Conservation (phyloP, 2,329 filamentous ascomycete genomes). For the Sporothrix phasma region DNA sequence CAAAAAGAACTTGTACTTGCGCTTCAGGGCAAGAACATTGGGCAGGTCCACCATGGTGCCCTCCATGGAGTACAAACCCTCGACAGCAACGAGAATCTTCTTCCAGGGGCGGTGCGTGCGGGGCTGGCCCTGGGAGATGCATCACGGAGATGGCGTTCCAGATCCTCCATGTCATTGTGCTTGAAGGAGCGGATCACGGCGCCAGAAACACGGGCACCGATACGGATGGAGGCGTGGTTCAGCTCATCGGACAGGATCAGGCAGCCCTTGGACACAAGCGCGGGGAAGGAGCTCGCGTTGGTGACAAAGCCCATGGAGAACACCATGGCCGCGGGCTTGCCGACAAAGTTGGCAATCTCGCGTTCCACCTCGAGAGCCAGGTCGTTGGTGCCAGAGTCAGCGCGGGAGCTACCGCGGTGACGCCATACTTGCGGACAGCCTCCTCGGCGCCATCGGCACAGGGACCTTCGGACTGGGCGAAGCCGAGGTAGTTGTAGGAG, state of each 20-base stretch:
- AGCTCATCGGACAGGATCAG: constrained; percentile 94
- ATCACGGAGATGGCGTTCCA: constrained; percentile 80
- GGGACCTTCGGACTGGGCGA: constrained; percentile 92
- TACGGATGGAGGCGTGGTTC: constrained; percentile 95
- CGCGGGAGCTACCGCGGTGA: constrained; percentile 74
- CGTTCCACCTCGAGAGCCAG: constrained; percentile 82
- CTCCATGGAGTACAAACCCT: constrained; percentile 98
- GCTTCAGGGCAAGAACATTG: constrained; percentile 74
- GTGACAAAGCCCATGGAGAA: constrained; percentile 99
- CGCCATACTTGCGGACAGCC: constrained; percentile 71
- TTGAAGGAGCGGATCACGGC: constrained; percentile 95
- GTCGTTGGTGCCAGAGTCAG: constrained; percentile 78
- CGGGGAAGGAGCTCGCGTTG: constrained; percentile 86
- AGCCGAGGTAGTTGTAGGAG: constrained; percentile 98
- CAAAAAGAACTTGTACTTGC: constrained; percentile 92
- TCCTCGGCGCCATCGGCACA: constrained; percentile 91
- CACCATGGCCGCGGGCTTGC: constrained; percentile 89
- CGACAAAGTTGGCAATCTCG: constrained; percentile 81
- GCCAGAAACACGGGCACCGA: constrained; percentile 85
- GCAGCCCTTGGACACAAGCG: constrained; percentile 83
- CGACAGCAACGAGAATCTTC: constrained; percentile 94
- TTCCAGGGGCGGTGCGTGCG: constrained; percentile 99
- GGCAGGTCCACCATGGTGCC: constrained; percentile 98
- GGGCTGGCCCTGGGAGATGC: constrained; percentile 92
- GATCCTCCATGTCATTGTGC: constrained; percentile 87